Conservation (phyloP, 371 early-diverging fungal species). For the Mortierella sp. region DNA sequence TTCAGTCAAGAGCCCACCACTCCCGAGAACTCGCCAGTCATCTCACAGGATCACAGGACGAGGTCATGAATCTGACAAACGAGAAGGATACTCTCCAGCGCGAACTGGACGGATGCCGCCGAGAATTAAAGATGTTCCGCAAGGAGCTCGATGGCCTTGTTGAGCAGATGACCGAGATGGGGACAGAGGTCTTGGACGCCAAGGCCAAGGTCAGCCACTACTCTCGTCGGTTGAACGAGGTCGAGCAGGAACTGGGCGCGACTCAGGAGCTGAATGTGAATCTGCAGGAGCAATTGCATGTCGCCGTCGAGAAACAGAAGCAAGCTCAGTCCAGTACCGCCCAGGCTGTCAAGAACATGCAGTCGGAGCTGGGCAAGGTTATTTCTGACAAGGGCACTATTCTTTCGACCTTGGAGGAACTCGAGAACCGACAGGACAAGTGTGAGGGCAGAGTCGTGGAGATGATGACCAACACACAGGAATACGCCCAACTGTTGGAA, state of each 20-base stretch:
- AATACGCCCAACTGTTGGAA: slow-evolving; percentile 72
- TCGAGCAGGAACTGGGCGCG: slow-evolving; percentile 72
- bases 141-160: slow-evolving; percentile 73
- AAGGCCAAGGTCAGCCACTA: slow-evolving; percentile 70
- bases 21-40: slow-evolving; percentile 51
- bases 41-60: slow-evolving; percentile 52
- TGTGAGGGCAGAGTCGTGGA: slow-evolving; percentile 71
- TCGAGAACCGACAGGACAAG: slow-evolving; percentile 71
- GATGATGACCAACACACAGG: slow-evolving; percentile 75
- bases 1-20: slow-evolving; percentile 64
- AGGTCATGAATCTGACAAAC: slow-evolving; percentile 41
- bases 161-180: slow-evolving; percentile 77
- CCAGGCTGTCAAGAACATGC: slow-evolving; percentile 71
- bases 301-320: slow-evolving; percentile 70
- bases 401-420: slow-evolving; percentile 69
- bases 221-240: slow-evolving; percentile 71
- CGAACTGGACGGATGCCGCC: slow-evolving; percentile 70
- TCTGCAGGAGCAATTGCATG: slow-evolving; percentile 66
- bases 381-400: slow-evolving; percentile 71
- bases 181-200: slow-evolving; percentile 72
- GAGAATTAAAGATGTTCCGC: slow-evolving; percentile 69
- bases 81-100: slow-evolving; percentile 69
- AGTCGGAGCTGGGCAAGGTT: slow-evolving; percentile 70
- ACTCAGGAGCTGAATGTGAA: slow-evolving; percentile 75
- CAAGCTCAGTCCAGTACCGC: slow-evolving; percentile 71